These are phyloP conservation scores for Macrophomina phaseolina DNA, from an alignment of 2,329 filamentous ascomycete genomes.

Conservation along the genomic window DNA sequence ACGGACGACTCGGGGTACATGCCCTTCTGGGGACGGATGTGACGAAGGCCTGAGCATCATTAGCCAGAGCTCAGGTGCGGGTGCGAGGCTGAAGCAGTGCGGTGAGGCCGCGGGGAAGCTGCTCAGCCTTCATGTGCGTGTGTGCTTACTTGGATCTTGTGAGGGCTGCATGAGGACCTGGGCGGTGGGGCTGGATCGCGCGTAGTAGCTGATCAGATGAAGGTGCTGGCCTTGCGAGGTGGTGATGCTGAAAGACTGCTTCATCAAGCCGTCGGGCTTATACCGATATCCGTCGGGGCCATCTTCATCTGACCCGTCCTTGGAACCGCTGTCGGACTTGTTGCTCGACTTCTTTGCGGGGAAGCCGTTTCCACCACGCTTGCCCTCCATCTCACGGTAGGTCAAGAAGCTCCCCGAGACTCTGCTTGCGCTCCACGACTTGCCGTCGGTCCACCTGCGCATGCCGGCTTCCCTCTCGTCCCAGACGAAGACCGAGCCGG, in stretches of 20 bases:
- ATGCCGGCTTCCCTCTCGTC: slow-evolving; percentile 98
- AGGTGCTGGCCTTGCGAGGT: slow-evolving; percentile 89
- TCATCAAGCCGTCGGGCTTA: slow-evolving; percentile 97
- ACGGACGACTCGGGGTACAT: slow-evolving; percentile 97
- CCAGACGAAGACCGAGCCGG: slow-evolving; percentile 99
- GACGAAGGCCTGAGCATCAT: slow-evolving; percentile 61
- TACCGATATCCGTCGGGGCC: slow-evolving; percentile 57
- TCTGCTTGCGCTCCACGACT: slow-evolving; percentile 97
- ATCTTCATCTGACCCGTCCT: slow-evolving; percentile 81
- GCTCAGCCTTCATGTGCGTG: neutral
- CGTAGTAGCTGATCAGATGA: slow-evolving; percentile 97
- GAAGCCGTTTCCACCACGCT: slow-evolving; percentile 79
- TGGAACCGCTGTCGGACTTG: slow-evolving; percentile 83
- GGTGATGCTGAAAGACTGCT: slow-evolving; percentile 99
- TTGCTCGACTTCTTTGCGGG: slow-evolving; percentile 61
- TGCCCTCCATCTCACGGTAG: slow-evolving; percentile 98
- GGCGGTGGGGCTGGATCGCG: slow-evolving; percentile 74
- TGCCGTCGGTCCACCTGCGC: slow-evolving; percentile 97
- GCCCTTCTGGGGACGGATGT: slow-evolving; percentile 86
- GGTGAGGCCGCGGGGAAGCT: neutral
- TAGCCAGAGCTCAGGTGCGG: neutral
- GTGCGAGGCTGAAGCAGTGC: neutral
- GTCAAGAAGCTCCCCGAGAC: slow-evolving; percentile 98
- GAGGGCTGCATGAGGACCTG: slow-evolving; percentile 81
- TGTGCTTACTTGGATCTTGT: slow-evolving; percentile 65